These are phyloP conservation scores for Aspergillus intermedius DNA, from an alignment of 2,329 filamentous ascomycete species.

Conservation along the genomic window DNA sequence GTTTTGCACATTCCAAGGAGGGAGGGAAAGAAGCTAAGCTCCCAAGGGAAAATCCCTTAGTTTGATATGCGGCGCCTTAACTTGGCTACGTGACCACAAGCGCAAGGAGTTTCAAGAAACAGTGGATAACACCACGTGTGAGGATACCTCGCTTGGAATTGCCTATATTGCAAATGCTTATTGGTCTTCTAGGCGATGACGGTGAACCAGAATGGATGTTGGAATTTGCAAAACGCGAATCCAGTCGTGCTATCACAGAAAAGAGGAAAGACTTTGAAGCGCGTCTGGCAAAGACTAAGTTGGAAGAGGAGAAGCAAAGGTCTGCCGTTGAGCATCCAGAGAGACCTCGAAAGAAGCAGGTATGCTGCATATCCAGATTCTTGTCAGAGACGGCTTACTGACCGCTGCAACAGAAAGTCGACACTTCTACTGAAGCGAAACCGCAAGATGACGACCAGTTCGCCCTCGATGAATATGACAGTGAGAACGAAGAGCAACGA, in stretches of 20 bases:
- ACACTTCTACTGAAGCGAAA: constrained; percentile 10
- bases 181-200: constrained; percentile 44
- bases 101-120: constrained; percentile 51
- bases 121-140: constrained; percentile 40
- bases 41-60: constrained; percentile 78
- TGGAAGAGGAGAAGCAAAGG: constrained; percentile 55
- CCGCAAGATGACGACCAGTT: constrained; percentile 60
- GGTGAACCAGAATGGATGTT: constrained; percentile 81
- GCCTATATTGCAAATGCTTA: neutral
- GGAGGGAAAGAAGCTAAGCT: neutral
- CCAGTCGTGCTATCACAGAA: constrained; percentile 58
- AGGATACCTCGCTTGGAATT: constrained; percentile 18
- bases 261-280: constrained; percentile 67
- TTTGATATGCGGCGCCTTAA: constrained; percentile 79
- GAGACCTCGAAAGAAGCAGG: constrained; percentile 41
- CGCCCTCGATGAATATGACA: constrained; percentile 68
- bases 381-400: neutral
- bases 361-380: constrained; percentile 15
- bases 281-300: constrained; percentile 58
- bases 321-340: constrained; percentile 46
- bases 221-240: constrained; percentile 65
- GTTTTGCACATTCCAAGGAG: constrained; percentile 9
- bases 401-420: constrained; percentile 20
- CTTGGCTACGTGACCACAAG: constrained; percentile 84
- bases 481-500: constrained; percentile 47